Percentiles rank a stretch among this genome's conserved stretches.
Evolutionary conservation across 345 rosid species (phyloP).

Genomic region (Pistacia vera): DNA sequence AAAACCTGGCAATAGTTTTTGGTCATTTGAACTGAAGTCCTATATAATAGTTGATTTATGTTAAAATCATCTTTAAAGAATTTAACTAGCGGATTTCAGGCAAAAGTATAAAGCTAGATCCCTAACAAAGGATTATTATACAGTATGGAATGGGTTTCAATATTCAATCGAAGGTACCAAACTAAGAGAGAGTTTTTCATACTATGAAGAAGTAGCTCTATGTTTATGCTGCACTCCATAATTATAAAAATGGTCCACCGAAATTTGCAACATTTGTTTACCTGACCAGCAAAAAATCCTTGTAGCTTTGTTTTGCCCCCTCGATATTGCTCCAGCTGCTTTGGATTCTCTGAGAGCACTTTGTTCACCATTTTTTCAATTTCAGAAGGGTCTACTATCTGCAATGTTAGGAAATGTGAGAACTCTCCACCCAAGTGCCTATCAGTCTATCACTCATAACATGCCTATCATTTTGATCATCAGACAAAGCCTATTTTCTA

Average conservation of each 20-base stretch:
- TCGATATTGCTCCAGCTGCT: conserved; percentile 86
- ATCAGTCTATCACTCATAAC: neutral
- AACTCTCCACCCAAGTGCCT: neutral
- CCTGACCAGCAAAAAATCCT: conserved; percentile 95
- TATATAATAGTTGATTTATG: too few relatives aligned
- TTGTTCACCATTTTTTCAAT: conserved; percentile 81
- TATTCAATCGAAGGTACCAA: too few relatives aligned
- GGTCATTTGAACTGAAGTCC: too few relatives aligned
- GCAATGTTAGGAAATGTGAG: conserved; percentile 28
- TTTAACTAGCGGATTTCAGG: too few relatives aligned
- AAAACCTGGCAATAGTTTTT: too few relatives aligned
- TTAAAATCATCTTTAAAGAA: too few relatives aligned
- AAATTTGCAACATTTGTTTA: conserved; percentile 23
- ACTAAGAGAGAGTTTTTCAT: too few relatives aligned
- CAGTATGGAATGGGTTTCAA: too few relatives aligned
- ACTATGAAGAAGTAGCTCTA: neutral
- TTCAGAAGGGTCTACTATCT: conserved; percentile 80
- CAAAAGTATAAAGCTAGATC: too few relatives aligned
- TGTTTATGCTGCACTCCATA: neutral
- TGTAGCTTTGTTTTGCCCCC: conserved; percentile 86
- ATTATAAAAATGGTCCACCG: neutral
- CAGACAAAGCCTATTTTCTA: neutral
- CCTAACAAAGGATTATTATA: too few relatives aligned
- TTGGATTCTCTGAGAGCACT: conserved; percentile 71
- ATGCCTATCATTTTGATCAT: neutral